Percentiles rank a stretch among this genome's conserved stretches.
phyloP scores from a whole-genome alignment of 306 rosid species.

The Abrus precatorius region DNA sequence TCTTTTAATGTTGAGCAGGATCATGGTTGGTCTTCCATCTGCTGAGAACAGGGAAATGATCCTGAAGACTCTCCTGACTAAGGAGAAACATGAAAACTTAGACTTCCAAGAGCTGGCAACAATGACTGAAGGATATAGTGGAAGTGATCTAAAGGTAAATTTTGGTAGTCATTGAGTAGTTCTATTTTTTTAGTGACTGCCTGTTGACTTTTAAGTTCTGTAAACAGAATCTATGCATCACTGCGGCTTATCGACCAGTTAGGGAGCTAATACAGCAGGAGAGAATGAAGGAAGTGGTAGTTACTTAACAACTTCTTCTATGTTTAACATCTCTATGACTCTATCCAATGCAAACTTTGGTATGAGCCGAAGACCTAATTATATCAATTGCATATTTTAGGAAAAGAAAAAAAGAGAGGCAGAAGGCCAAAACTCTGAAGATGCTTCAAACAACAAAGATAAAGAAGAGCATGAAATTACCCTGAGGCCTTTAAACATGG shows the following conservation, averaged over 20 bases:
- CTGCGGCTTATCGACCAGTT: slow-evolving; percentile 94
- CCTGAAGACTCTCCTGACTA: slow-evolving; percentile 73
- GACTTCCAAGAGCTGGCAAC: slow-evolving; percentile 82
- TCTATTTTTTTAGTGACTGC: slow-evolving; percentile 17
- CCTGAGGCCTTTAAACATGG: slow-evolving; percentile 83
- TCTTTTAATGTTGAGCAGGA: slow-evolving; percentile 54
- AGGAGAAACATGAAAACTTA: slow-evolving; percentile 70
- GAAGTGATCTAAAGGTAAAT: slow-evolving; percentile 94
- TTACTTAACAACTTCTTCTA: slow-evolving; percentile 6
- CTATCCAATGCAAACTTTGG: background rate
- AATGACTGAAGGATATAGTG: slow-evolving; percentile 89
- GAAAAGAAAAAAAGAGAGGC: slow-evolving; percentile 75
- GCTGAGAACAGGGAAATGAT: slow-evolving; percentile 77
- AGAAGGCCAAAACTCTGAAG: slow-evolving; percentile 63
- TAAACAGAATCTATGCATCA: slow-evolving; percentile 86
- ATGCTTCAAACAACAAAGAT: slow-evolving; percentile 56
- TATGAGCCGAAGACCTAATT: slow-evolving; percentile 4
- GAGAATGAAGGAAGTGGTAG: slow-evolving; percentile 81
- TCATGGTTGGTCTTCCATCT: slow-evolving; percentile 90
- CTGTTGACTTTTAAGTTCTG: slow-evolving; percentile 47
- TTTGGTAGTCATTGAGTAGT: slow-evolving; percentile 28
- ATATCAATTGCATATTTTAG: slow-evolving; percentile 53
- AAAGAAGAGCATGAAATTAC: slow-evolving; percentile 66
- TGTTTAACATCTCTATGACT: slow-evolving; percentile 27
- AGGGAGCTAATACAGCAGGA: slow-evolving; percentile 90